A percentile compares a stretch with the other conserved stretches of the same genome.
Evolutionary conservation across 208 protist genomes (phyloP).

Genomic region (Wallacemonas sp.): DNA sequence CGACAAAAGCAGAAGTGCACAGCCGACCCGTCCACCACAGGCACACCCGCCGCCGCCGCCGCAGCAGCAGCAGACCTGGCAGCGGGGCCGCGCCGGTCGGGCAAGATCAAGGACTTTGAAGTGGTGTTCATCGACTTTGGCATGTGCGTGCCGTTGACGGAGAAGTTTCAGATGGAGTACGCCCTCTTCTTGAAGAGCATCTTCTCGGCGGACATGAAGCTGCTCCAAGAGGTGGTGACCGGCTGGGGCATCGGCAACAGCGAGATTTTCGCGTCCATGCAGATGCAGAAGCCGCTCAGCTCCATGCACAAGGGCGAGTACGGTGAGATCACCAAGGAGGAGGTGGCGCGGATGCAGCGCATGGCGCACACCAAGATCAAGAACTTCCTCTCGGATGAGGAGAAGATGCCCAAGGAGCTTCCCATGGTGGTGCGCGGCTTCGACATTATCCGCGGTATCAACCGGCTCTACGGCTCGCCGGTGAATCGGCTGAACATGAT

Average conservation of each 20-base stretch:
- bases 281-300: constrained; percentile 71
- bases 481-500: constrained; percentile 85
- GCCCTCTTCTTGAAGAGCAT: constrained; percentile 78
- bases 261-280: constrained; percentile 77
- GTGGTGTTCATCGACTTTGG: constrained; percentile 85
- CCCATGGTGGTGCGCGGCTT: constrained; percentile 73
- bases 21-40: neutral
- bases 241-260: constrained; percentile 77
- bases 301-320: constrained; percentile 53
- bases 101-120: constrained; percentile 38
- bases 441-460: constrained; percentile 80
- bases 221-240: constrained; percentile 43
- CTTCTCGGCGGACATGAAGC: constrained; percentile 63
- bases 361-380: constrained; percentile 41
- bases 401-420: constrained; percentile 69
- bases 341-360: constrained; percentile 61
- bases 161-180: constrained; percentile 82
- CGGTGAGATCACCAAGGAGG: constrained; percentile 67
- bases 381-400: constrained; percentile 52
- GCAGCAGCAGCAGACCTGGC: too few relatives aligned
- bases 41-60: neutral
- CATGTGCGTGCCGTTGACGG: constrained; percentile 62
- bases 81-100: too few relatives aligned
- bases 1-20: constrained; percentile 9
- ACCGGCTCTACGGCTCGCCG: constrained; percentile 79